A percentile compares a stretch with the other conserved stretches of the same genome.
These are phyloP conservation scores for Crucihimalaya himalaica DNA, from an alignment of 345 rosid genomes.

Conservation along the genomic window DNA sequence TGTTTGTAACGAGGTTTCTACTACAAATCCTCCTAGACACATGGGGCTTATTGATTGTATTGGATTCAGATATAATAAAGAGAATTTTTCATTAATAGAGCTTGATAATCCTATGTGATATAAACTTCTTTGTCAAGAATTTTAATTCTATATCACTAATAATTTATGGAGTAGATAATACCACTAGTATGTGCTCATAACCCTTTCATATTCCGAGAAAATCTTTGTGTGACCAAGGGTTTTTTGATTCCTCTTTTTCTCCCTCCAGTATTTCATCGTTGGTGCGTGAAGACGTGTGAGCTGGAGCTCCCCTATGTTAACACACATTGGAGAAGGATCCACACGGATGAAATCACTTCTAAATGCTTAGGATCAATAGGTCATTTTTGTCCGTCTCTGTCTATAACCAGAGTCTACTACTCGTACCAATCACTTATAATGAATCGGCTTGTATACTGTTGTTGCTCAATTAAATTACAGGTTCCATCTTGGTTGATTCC, in stretches of 20 bases:
- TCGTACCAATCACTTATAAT: constrained; percentile 6
- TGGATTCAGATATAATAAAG: not conserved
- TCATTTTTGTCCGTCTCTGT: constrained; percentile 6
- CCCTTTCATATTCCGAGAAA: not conserved
- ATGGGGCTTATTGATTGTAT: not conserved
- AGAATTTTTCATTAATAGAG: not conserved
- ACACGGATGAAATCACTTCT: constrained; percentile 47
- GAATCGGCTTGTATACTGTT: not conserved
- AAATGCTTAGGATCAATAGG: constrained; percentile 66
- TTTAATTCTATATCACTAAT: not conserved
- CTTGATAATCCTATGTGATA: not conserved
- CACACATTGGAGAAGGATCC: constrained; percentile 74
- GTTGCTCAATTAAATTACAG: constrained; percentile 41
- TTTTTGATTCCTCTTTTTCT: not conserved
- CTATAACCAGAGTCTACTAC: not conserved
- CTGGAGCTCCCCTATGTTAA: constrained; percentile 81
- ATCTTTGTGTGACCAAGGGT: not conserved
- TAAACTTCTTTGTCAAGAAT: not conserved
- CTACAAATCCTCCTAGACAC: not conserved
- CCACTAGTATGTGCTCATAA: not conserved
- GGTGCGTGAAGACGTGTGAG: constrained; percentile 81
- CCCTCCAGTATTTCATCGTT: constrained; percentile 63
- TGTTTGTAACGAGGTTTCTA: not conserved
- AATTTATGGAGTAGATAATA: not conserved
- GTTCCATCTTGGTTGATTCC: constrained; percentile 80